Percentiles rank a stretch among this genome's conserved stretches.
phyloP scores from a whole-genome alignment of 78 protist species.

The Dictyostelium purpureum region DNA sequence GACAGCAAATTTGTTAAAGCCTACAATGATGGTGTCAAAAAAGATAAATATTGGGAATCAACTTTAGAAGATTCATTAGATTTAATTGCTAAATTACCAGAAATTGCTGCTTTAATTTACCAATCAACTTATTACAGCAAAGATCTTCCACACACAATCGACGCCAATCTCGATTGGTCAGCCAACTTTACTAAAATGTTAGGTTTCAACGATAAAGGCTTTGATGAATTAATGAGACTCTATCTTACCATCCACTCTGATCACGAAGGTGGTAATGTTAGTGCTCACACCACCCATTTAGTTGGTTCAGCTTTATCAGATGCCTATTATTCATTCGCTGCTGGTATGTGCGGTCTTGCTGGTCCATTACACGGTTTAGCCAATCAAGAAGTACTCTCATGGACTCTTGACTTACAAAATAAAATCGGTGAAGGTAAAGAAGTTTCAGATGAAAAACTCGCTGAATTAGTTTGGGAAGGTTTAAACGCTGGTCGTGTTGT shows the following conservation, averaged over 20 bases:
- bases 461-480: conserved; percentile 92
- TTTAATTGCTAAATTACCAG: conserved; percentile 96
- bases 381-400: conserved; percentile 96
- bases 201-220: conserved; percentile 86
- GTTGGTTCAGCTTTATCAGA: conserved; percentile 98
- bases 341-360: conserved; percentile 97
- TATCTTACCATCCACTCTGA: conserved; percentile 97
- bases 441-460: conserved; percentile 83
- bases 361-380: conserved; percentile 99
- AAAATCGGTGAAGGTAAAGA: conserved; percentile 53
- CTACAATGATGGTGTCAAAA: conserved; percentile 92
- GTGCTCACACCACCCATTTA: conserved; percentile 98
- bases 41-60: conserved; percentile 94
- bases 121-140: conserved; percentile 82
- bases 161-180: conserved; percentile 88
- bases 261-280: conserved; percentile 97
- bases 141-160: conserved; percentile 70
- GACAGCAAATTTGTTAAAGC: conserved; percentile 92
- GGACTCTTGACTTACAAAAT: conserved; percentile 55
- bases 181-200: conserved; percentile 92
- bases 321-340: conserved; percentile 96
- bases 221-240: conserved; percentile 96
- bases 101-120: conserved; percentile 95
- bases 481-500: conserved; percentile 96
- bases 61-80: conserved; percentile 94